phyloP scores from a whole-genome alignment of 768 basidiomycete species.

The Lepiota brunneoincarnata region DNA sequence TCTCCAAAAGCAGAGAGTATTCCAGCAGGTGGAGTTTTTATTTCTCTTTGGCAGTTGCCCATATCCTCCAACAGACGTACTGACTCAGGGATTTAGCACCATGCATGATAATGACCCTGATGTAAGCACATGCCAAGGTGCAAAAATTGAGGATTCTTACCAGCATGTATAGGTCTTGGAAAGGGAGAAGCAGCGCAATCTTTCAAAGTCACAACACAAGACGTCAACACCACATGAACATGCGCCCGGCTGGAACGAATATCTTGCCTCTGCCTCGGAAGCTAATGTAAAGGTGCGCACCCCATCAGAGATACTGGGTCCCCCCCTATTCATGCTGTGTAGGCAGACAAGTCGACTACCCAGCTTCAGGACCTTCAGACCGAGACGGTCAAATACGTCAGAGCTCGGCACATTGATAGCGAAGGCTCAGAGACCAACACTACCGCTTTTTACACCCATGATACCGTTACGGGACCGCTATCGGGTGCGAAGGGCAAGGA shows the following conservation, averaged over 20 bases:
- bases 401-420: slow-evolving; percentile 33
- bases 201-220: slow-evolving; percentile 39
- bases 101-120: slow-evolving; percentile 61
- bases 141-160: not conserved
- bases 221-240: slow-evolving; percentile 47
- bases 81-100: slow-evolving; percentile 32
- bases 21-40: slow-evolving; percentile 6
- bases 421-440: slow-evolving; percentile 32
- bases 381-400: slow-evolving; percentile 41
- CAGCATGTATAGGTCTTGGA: slow-evolving; percentile 40
- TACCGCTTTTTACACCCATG: slow-evolving; percentile 34
- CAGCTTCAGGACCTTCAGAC: slow-evolving; percentile 33
- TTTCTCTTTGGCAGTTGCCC: not conserved
- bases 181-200: slow-evolving; percentile 50
- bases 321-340: not conserved
- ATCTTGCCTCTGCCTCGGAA: slow-evolving; percentile 61
- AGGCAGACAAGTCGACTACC: slow-evolving; percentile 40
- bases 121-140: slow-evolving; percentile 24
- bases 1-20: not conserved
- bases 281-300: slow-evolving; percentile 56
- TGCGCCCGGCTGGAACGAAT: slow-evolving; percentile 74
- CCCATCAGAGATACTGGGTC: not conserved
- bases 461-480: slow-evolving; percentile 47
- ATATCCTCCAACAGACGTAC: not conserved
- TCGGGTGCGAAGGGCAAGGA: slow-evolving; percentile 31